phyloP scores from a whole-genome alignment of 768 basidiomycete genomes.

The Punctularia strigosozonata region DNA sequence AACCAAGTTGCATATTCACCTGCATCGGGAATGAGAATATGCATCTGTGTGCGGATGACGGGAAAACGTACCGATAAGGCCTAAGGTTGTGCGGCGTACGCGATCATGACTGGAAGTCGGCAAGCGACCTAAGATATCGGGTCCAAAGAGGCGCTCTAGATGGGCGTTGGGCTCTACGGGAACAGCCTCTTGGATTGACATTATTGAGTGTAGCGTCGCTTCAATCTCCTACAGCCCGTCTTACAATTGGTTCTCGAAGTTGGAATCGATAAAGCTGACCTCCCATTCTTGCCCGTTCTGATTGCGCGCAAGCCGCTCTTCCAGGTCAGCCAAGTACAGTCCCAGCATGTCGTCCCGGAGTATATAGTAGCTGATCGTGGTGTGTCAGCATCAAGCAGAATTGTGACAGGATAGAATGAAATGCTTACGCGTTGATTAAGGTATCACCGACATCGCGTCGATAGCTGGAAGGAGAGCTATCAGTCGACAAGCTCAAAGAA shows the following conservation, averaged over 20 bases:
- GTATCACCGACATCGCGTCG: slow-evolving; percentile 82
- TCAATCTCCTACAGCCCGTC: slow-evolving; percentile 56
- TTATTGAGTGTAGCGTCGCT: slow-evolving; percentile 75
- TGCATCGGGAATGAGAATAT: slow-evolving; percentile 13
- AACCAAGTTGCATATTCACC: slow-evolving; percentile 78
- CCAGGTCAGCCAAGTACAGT: slow-evolving; percentile 53
- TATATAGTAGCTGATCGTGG: slow-evolving; percentile 58
- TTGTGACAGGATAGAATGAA: slow-evolving; percentile 4
- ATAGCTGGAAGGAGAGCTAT: slow-evolving; percentile 34
- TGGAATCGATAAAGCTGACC: slow-evolving; percentile 27
- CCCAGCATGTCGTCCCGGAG: slow-evolving; percentile 75
- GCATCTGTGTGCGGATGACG: not conserved
- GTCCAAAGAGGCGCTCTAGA: slow-evolving; percentile 57
- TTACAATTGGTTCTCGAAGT: slow-evolving; percentile 2
- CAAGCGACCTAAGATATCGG: slow-evolving; percentile 55
- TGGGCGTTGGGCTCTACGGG: slow-evolving; percentile 43
- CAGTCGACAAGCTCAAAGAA: slow-evolving; percentile 2
- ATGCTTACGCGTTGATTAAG: slow-evolving; percentile 79
- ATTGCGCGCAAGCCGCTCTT: slow-evolving; percentile 35
- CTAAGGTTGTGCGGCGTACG: slow-evolving; percentile 61
- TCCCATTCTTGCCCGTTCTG: slow-evolving; percentile 56
- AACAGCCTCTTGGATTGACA: slow-evolving; percentile 81
- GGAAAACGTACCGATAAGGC: slow-evolving; percentile 51
- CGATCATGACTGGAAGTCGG: slow-evolving; percentile 54
- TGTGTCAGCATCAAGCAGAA: slow-evolving; percentile 6